Percentiles rank a stretch among this genome's conserved stretches.
Conservation (phyloP, 2,329 filamentous ascomycete genomes). For the Monosporascus cannonballus region DNA sequence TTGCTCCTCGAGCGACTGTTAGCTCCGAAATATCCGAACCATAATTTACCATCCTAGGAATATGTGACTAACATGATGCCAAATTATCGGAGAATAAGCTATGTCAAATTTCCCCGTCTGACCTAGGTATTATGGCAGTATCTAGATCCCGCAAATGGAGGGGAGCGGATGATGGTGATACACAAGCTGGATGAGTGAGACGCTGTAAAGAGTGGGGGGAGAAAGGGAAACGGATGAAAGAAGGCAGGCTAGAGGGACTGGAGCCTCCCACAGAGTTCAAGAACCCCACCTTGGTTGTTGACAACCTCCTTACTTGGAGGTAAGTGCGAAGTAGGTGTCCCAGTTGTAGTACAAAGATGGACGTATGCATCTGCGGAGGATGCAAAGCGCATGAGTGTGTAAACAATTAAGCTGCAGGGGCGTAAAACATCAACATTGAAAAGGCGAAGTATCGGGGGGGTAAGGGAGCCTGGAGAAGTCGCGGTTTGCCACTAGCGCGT, state of each 20-base stretch:
- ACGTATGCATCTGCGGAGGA: too few species aligned
- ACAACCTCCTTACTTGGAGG: too few species aligned
- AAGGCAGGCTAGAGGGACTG: not conserved
- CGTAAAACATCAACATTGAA: too few species aligned
- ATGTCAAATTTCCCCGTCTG: not conserved
- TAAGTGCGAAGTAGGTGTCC: too few species aligned
- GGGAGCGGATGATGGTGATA: not conserved
- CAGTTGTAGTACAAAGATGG: not conserved
- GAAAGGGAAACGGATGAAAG: not conserved
- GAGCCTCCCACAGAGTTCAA: too few species aligned
- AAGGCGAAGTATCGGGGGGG: too few species aligned
- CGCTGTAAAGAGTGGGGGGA: not conserved
- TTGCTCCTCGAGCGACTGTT: conserved; percentile 10
- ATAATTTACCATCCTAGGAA: not conserved
- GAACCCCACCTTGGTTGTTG: too few species aligned
- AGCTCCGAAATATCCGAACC: not conserved
- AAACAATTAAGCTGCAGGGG: not conserved
- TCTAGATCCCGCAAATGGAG: too few species aligned
- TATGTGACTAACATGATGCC: conserved; percentile 12
- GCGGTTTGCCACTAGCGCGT: not conserved
- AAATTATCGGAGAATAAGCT: not conserved
- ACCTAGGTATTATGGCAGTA: too few species aligned
- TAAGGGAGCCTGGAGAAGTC: not conserved
- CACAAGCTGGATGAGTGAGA: not conserved
- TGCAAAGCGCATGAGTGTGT: not conserved